Percentiles rank a stretch among this genome's conserved stretches.
phyloP scores from a whole-genome alignment of 805 yeast genomes.

The Saccharomycopsis amapae region DNA sequence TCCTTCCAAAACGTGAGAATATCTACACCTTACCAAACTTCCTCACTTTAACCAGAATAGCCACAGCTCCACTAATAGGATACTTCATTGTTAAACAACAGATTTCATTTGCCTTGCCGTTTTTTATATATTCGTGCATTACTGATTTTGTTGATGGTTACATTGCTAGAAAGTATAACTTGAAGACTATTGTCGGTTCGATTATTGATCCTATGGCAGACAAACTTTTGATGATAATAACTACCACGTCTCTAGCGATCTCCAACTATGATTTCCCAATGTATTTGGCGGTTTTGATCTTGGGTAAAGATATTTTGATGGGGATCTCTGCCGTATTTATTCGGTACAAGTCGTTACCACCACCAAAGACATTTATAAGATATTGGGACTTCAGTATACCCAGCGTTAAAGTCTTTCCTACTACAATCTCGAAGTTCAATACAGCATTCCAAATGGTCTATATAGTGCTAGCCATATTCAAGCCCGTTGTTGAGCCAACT shows the following conservation, averaged over 20 bases:
- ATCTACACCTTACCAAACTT: slow-evolving; percentile 82
- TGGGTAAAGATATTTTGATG: slow-evolving; percentile 77
- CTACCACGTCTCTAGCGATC: slow-evolving; percentile 65
- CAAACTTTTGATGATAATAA: slow-evolving; percentile 77
- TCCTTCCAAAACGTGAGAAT: slow-evolving; percentile 41
- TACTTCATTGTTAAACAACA: slow-evolving; percentile 62
- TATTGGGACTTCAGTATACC: slow-evolving; percentile 76
- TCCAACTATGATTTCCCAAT: slow-evolving; percentile 64
- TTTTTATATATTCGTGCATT: slow-evolving; percentile 79
- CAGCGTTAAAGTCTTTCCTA: slow-evolving; percentile 84
- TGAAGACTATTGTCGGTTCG: slow-evolving; percentile 79
- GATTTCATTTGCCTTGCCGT: slow-evolving; percentile 53
- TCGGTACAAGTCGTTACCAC: slow-evolving; percentile 65
- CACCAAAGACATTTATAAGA: slow-evolving; percentile 64
- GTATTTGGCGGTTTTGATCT: slow-evolving; percentile 56
- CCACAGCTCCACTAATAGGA: slow-evolving; percentile 80
- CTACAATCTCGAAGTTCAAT: slow-evolving; percentile 76
- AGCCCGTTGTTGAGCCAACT: slow-evolving; percentile 39
- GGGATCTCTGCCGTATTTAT: slow-evolving; percentile 65
- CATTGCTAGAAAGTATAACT: slow-evolving; percentile 73
- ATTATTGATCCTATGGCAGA: slow-evolving; percentile 95
- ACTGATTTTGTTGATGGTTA: slow-evolving; percentile 92
- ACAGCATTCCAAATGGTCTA: slow-evolving; percentile 91
- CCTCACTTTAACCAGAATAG: slow-evolving; percentile 73
- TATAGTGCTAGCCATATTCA: slow-evolving; percentile 54